These are phyloP conservation scores for Aspergillus floridensis DNA, from an alignment of 2,329 filamentous ascomycete species.

Conservation along the genomic window DNA sequence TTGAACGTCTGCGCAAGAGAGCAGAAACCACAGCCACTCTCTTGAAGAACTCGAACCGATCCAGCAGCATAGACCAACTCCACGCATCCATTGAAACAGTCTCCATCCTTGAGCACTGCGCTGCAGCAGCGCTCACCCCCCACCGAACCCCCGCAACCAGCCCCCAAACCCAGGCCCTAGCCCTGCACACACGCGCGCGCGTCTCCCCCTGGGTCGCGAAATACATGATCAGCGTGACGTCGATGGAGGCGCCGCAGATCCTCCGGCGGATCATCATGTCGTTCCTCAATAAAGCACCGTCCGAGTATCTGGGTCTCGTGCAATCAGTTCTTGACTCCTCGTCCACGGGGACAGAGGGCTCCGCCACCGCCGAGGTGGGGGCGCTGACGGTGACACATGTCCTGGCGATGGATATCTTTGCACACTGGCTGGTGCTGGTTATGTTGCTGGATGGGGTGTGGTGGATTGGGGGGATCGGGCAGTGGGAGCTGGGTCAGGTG, in stretches of 20 bases:
- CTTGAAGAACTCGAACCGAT: conserved; percentile 1
- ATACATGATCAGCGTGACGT: conserved; percentile 39
- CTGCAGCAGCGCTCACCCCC: conserved; percentile 17
- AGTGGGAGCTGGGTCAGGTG: conserved; percentile 25
- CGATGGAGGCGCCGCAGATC: conserved; percentile 30
- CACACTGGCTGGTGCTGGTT: conserved; percentile 36
- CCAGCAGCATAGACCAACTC: conserved; percentile 1
- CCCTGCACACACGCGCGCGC: conserved; percentile 10
- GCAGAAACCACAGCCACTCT: conserved; percentile 8
- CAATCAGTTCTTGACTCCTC: conserved; percentile 29
- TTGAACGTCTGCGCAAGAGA: conserved; percentile 12
- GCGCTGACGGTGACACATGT: conserved; percentile 13
- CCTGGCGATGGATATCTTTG: conserved; percentile 26
- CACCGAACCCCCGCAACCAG: background rate
- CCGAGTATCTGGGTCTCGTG: conserved; percentile 35
- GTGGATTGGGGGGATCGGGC: conserved; percentile 33
- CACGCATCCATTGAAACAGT: conserved; percentile 19
- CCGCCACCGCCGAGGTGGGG: background rate
- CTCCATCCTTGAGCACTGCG: conserved; percentile 20
- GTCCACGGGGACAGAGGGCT: background rate
- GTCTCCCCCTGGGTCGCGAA: conserved; percentile 37
- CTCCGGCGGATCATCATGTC: conserved; percentile 41
- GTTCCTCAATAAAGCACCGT: conserved; percentile 42
- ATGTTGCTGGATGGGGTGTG: conserved; percentile 33
- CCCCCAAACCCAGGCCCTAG: background rate